A percentile compares a stretch with the other conserved stretches of the same genome.
Conservation (phyloP, 1,284 basidiomycete species). For the Trametes pubescens region DNA sequence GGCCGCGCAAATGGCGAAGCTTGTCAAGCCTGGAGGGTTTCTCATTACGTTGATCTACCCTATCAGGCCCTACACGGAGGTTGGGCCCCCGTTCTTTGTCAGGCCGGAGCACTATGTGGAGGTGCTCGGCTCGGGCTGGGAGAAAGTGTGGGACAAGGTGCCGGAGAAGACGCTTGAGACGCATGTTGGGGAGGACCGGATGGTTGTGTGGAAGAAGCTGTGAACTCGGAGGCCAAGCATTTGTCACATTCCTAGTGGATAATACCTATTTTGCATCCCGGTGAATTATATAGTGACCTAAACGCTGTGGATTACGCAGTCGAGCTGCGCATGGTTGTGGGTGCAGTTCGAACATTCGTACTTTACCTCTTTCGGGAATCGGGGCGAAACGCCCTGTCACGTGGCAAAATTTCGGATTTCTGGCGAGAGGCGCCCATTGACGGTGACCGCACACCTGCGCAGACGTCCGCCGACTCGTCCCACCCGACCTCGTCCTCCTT, state of each 20-base stretch:
- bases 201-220: constrained; percentile 59
- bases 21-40: constrained; percentile 66
- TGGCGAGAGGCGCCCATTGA: constrained; percentile 14
- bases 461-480: neutral
- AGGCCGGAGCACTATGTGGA: constrained; percentile 65
- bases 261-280: too few species aligned
- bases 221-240: neutral
- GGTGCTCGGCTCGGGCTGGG: constrained; percentile 60
- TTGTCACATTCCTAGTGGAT: too few species aligned
- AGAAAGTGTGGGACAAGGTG: constrained; percentile 60
- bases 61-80: constrained; percentile 56
- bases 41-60: constrained; percentile 68
- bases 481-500: constrained; percentile 3
- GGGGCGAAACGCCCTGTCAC: constrained; percentile 18
- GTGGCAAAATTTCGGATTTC: constrained; percentile 30
- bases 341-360: neutral
- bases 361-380: neutral
- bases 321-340: neutral
- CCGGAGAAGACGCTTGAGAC: constrained; percentile 49
- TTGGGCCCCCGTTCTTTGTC: constrained; percentile 72
- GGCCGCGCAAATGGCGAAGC: constrained; percentile 61
- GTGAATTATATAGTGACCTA: neutral
- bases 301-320: neutral
- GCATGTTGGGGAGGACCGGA: constrained; percentile 56
- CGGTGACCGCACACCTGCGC: constrained; percentile 9